These are phyloP conservation scores for Myriosclerotinia duriaeana DNA, from an alignment of 2,329 filamentous ascomycete genomes.

Conservation along the genomic window DNA sequence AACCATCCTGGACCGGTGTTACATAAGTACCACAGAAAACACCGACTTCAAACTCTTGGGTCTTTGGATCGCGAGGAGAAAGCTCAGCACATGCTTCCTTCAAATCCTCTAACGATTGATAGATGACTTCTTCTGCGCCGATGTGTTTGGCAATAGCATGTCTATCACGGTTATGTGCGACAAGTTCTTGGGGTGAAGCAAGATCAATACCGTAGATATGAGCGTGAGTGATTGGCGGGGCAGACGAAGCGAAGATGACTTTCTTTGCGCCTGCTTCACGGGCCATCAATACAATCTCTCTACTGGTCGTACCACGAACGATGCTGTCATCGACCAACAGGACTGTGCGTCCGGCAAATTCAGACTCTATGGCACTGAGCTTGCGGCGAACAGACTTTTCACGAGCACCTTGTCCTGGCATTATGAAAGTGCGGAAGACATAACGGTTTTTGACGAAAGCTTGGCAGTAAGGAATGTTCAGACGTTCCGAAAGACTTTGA, in stretches of 20 bases:
- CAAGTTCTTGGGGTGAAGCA: slow-evolving; percentile 67
- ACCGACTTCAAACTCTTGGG: slow-evolving; percentile 77
- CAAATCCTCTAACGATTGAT: slow-evolving; percentile 75
- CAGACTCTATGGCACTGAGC: slow-evolving; percentile 79
- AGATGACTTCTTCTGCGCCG: slow-evolving; percentile 74
- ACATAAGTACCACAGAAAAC: slow-evolving; percentile 89
- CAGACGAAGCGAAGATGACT: slow-evolving; percentile 80
- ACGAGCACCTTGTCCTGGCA: slow-evolving; percentile 76
- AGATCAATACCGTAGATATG: slow-evolving; percentile 85
- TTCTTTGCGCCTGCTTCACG: slow-evolving; percentile 78
- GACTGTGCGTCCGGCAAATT: slow-evolving; percentile 79
- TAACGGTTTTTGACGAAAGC: slow-evolving; percentile 90
- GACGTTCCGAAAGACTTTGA: slow-evolving; percentile 68
- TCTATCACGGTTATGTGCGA: slow-evolving; percentile 65
- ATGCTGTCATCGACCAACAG: slow-evolving; percentile 87
- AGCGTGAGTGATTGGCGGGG: slow-evolving; percentile 78
- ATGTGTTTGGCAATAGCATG: slow-evolving; percentile 65
- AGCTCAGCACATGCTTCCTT: slow-evolving; percentile 74
- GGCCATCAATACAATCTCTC: slow-evolving; percentile 81
- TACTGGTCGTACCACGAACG: slow-evolving; percentile 79
- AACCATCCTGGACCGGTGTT: slow-evolving; percentile 74
- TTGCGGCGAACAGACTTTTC: slow-evolving; percentile 88
- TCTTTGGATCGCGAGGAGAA: slow-evolving; percentile 54
- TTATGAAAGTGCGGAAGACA: slow-evolving; percentile 84
- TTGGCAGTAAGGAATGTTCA: slow-evolving; percentile 75